Conservation (phyloP, 192 early-diverging fungal genomes). For the Allomyces macrogynus region DNA sequence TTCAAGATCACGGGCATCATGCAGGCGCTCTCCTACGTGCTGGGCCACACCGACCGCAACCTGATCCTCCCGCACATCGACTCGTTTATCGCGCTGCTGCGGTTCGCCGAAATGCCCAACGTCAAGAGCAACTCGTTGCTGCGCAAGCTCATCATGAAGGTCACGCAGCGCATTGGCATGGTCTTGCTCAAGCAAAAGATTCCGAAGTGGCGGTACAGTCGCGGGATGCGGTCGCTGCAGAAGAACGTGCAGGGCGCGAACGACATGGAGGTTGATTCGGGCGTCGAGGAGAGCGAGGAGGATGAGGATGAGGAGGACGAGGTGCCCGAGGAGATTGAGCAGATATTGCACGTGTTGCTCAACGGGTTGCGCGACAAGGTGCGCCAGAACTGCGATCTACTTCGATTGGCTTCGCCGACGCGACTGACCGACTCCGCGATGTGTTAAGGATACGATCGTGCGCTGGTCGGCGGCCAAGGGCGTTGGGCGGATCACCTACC, state of each 20-base stretch:
- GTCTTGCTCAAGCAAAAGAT: constrained; percentile 48
- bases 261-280: constrained; percentile 12
- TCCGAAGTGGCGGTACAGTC: constrained; percentile 45
- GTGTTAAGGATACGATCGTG: constrained; percentile 62
- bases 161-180: constrained; percentile 66
- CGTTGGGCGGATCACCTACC: constrained; percentile 62
- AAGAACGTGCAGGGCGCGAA: constrained; percentile 27
- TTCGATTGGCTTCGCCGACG: too few relatives aligned
- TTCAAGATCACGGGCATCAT: constrained; percentile 42
- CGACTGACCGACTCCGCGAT: background rate
- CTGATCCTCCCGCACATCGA: constrained; percentile 32
- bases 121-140: constrained; percentile 51
- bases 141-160: constrained; percentile 61
- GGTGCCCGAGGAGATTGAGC: constrained; percentile 63
- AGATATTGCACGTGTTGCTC: constrained; percentile 63
- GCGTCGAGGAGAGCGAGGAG: constrained; percentile 7
- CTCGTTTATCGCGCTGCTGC: constrained; percentile 8
- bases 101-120: constrained; percentile 19
- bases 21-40: constrained; percentile 34
- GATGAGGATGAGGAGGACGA: constrained; percentile 45
- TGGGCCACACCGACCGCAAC: constrained; percentile 30
- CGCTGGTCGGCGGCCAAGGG: constrained; percentile 97
- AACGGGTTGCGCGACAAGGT: constrained; percentile 61
- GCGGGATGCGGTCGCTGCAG: constrained; percentile 39
- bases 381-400: background rate